phyloP scores from a whole-genome alignment of 805 yeast genomes.

The Yamadazyma phyllophila region DNA sequence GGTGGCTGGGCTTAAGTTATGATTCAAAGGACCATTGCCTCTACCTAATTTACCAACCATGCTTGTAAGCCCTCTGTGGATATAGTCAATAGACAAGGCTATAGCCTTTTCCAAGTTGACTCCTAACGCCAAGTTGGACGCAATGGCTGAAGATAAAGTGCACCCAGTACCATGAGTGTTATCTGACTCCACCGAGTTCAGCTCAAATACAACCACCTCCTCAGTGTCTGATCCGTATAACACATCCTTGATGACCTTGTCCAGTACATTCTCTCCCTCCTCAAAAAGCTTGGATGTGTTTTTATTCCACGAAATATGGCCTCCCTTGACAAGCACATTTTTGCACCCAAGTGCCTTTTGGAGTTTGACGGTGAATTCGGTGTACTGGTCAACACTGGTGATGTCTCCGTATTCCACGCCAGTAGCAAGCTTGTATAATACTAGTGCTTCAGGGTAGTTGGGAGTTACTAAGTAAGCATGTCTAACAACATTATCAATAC shows the following conservation, averaged over 20 bases:
- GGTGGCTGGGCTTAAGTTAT: conserved; percentile 39
- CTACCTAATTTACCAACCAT: conserved; percentile 45
- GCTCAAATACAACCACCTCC: conserved; percentile 43
- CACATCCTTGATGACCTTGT: conserved; percentile 48
- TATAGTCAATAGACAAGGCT: conserved; percentile 57
- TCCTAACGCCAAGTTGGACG: conserved; percentile 68
- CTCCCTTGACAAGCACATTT: conserved; percentile 74
- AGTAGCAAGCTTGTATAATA: conserved; percentile 31
- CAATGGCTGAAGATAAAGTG: conserved; percentile 76
- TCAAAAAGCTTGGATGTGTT: conserved; percentile 13
- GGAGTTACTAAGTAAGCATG: conserved; percentile 70
- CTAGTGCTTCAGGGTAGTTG: conserved; percentile 63
- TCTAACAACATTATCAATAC: conserved; percentile 46
- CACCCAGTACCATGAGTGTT: conserved; percentile 92
- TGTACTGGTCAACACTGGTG: conserved; percentile 33
- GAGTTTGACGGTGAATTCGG: conserved; percentile 16
- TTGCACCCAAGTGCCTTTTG: conserved; percentile 37
- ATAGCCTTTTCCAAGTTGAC: conserved; percentile 47
- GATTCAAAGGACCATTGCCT: conserved; percentile 78
- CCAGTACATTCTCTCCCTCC: conserved; percentile 6
- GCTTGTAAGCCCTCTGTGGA: conserved; percentile 58
- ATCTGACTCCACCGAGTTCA: conserved; percentile 42
- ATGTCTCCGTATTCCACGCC: conserved; percentile 16
- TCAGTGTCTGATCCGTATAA: conserved; percentile 45
- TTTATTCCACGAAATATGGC: conserved; percentile 56